phyloP scores from a whole-genome alignment of 768 basidiomycete species.

The Calvatia gigantea region DNA sequence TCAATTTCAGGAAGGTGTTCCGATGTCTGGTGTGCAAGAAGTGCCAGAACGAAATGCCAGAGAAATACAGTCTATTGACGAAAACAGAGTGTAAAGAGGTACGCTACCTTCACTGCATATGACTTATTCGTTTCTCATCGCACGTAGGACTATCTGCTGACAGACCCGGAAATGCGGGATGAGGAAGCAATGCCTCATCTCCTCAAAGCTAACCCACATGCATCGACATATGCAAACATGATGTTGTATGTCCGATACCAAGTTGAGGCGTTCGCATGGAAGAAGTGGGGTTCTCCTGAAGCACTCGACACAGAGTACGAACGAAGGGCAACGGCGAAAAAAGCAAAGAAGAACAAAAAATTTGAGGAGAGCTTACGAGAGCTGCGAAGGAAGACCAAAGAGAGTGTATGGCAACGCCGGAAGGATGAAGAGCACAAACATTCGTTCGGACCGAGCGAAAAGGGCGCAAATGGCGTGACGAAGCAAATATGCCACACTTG shows the following conservation, averaged over 20 bases:
- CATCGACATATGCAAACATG: constrained; percentile 97
- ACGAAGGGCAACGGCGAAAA: constrained; percentile 74
- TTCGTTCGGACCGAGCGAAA: constrained; percentile 62
- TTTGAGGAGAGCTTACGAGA: constrained; percentile 90
- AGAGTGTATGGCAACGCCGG: constrained; percentile 85
- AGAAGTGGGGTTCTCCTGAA: constrained; percentile 96
- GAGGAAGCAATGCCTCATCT: constrained; percentile 90
- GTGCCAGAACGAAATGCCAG: constrained; percentile 87
- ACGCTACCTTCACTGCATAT: constrained; percentile 18
- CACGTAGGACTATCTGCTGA: constrained; percentile 82
- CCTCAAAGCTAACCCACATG: constrained; percentile 92
- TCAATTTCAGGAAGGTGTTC: constrained; percentile 77
- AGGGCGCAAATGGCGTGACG: constrained; percentile 48
- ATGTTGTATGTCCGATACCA: constrained; percentile 95
- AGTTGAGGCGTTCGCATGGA: constrained; percentile 95
- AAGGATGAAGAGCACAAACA: constrained; percentile 90
- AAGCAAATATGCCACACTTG: constrained; percentile 84
- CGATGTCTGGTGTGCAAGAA: constrained; percentile 81
- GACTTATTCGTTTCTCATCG: constrained; percentile 7
- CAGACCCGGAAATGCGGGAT: constrained; percentile 87
- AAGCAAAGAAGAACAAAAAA: constrained; percentile 88
- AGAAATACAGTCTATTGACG: constrained; percentile 91
- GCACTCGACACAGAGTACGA: constrained; percentile 88
- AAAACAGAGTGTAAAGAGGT: constrained; percentile 99
- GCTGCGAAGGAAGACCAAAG: constrained; percentile 78